Evolutionary conservation across 1,139 yeast species (phyloP).

Genomic region (Ogataea hybrid): DNA sequence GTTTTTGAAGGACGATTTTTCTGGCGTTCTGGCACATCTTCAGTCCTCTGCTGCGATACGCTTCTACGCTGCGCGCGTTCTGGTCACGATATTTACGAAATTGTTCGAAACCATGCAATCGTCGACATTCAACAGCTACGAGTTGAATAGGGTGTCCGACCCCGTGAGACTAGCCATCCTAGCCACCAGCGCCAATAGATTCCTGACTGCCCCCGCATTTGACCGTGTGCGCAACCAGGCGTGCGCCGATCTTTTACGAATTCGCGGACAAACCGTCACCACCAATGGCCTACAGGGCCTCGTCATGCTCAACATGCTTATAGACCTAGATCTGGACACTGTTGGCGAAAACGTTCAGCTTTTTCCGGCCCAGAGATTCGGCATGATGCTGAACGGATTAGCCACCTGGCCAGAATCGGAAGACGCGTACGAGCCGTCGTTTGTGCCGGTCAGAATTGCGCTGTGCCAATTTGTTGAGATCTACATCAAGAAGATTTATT

Average conservation of each 20-base stretch:
- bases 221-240: slow-evolving; percentile 58
- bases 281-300: slow-evolving; percentile 45
- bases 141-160: slow-evolving; percentile 20
- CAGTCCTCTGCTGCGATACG: slow-evolving; percentile 5
- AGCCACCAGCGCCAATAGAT: slow-evolving; percentile 38
- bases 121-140: slow-evolving; percentile 16
- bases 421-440: slow-evolving; percentile 55
- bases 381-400: slow-evolving; percentile 55
- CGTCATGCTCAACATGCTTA: slow-evolving; percentile 48
- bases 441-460: slow-evolving; percentile 49
- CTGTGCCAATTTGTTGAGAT: slow-evolving; percentile 45
- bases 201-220: slow-evolving; percentile 37
- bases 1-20: not conserved
- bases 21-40: not conserved
- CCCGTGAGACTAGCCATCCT: slow-evolving; percentile 42
- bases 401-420: slow-evolving; percentile 61
- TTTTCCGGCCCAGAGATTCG: slow-evolving; percentile 57
- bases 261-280: slow-evolving; percentile 40
- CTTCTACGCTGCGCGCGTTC: slow-evolving; percentile 28
- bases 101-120: slow-evolving; percentile 20
- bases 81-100: slow-evolving; percentile 25
- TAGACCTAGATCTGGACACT: slow-evolving; percentile 36
- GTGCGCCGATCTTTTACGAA: slow-evolving; percentile 66
- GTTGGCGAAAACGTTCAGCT: slow-evolving; percentile 33
- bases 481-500: slow-evolving; percentile 26